These are phyloP conservation scores for Aspergillus uvarum DNA, from an alignment of 2,329 filamentous ascomycete genomes.

Conservation along the genomic window DNA sequence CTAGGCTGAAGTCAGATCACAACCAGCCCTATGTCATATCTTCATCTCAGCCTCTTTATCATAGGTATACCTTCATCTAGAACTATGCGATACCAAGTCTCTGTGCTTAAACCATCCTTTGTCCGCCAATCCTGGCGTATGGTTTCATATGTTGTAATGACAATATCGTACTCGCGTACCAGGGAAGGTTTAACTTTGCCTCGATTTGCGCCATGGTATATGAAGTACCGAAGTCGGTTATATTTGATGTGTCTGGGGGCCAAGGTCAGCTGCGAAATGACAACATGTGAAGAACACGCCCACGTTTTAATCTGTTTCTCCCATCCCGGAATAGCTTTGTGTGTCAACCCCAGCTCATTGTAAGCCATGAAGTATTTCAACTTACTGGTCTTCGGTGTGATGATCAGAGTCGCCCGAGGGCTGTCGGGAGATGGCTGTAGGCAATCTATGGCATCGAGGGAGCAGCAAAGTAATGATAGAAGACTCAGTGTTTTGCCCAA, in stretches of 20 bases:
- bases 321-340: slow-evolving; percentile 3
- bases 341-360: background rate
- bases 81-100: slow-evolving; percentile 2
- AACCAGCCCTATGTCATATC: background rate
- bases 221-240: background rate
- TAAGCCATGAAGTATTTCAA: background rate
- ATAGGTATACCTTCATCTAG: slow-evolving; percentile 8
- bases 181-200: background rate
- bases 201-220: slow-evolving; percentile 5
- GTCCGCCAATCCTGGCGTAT: background rate
- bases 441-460: background rate
- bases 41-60: background rate
- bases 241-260: slow-evolving; percentile 4
- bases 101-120: background rate
- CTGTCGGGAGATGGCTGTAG: too few species aligned
- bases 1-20: background rate
- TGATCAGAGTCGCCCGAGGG: slow-evolving; percentile 3
- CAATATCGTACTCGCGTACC: background rate
- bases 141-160: slow-evolving; percentile 10
- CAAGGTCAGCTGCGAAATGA: background rate
- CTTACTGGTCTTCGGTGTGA: slow-evolving; percentile 10
- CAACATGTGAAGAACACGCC: background rate
- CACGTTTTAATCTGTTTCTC: slow-evolving; percentile 5
- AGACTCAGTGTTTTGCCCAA: slow-evolving; percentile 6
- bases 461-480: slow-evolving; percentile 2